Evolutionary conservation across 2,329 filamentous ascomycete genomes (phyloP).

Genomic region (Botryotinia narcissicola): DNA sequence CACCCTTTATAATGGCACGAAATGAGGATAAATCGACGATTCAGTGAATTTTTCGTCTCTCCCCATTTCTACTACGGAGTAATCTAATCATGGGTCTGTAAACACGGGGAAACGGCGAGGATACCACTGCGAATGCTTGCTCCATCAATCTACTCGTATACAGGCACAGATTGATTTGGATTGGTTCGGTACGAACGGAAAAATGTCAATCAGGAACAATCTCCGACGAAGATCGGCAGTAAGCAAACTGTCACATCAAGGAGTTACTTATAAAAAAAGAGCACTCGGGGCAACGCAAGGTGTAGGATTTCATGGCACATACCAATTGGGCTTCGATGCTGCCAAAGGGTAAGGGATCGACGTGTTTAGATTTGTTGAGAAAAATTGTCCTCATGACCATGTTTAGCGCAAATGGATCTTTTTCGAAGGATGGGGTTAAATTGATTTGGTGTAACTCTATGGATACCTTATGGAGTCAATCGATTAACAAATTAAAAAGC

Average conservation of each 20-base stretch:
- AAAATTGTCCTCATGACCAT: not conserved
- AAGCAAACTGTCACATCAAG: not conserved
- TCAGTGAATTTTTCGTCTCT: not conserved
- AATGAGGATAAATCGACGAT: not conserved
- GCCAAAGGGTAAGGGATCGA: not conserved
- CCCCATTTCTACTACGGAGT: not conserved
- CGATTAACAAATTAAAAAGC: not conserved
- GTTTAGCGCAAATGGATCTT: not conserved
- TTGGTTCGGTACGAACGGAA: not conserved
- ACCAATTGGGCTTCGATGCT: not conserved
- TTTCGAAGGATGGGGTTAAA: constrained; percentile 4
- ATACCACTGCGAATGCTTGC: not conserved
- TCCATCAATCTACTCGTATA: not conserved
- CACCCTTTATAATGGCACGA: not conserved
- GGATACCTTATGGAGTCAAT: not conserved
- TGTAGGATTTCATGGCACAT: not conserved
- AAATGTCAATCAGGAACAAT: not conserved
- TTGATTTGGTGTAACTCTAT: constrained; percentile 5
- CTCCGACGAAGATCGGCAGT: constrained; percentile 6
- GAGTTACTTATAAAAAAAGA: not conserved
- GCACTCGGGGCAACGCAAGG: not conserved
- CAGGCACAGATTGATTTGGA: not conserved
- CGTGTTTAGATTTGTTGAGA: not conserved
- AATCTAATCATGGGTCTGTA: not conserved
- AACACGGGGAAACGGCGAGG: not conserved